Evolutionary conservation across 2,329 filamentous ascomycete genomes (phyloP), one percentile per base, ranked within the genome.

Genomic region (Lanzia echinophila): DNA sequence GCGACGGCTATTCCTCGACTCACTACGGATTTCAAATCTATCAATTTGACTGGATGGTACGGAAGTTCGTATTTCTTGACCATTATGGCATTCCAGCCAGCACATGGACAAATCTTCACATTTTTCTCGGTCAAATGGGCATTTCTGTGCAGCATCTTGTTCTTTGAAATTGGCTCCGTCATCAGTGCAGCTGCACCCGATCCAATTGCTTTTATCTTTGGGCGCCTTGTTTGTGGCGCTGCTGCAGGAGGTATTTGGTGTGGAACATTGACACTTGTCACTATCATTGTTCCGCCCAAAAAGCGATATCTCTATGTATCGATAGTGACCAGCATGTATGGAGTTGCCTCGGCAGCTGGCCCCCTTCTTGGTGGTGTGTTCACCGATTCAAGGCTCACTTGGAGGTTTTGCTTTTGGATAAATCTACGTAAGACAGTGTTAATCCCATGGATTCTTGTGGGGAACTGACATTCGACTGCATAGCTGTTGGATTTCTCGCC

Each of bases 321-420:
- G 2, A 68, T 87, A 44, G 79, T 85, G 47, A 82, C 81, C 6
- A 73, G 82, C 38, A 79, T 87, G 0, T 87, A 84, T 84, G 82
- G 83, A 1, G 66, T 86, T 19, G 82, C 84, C 2, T 78, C 75
- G 20, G 78, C 78, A 0, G 68, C 86, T 15, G 84, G 84, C 0
- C 84, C 84, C 0, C 71, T 83, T 1, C 68, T 84, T 5, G 81
- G 84, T 22, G 84, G 85, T 15, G 75, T 77, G 0, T 81, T 88
- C 57, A 86, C 83, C 0, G 73, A 80, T 53, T 38, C 34, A 17
- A 71, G 75, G 24, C 75, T 79, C 4, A 75, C 71, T 17, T 84
- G 79, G 79, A 64, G 78, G 32, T 81, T 78, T 75, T 82, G 80
- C 42, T 57, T 59, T 28, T 57, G 43, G 55, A 31, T 47, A 10